Evolutionary conservation across 2,329 filamentous ascomycete species (phyloP), one percentile per base, ranked within the genome.

Genomic region (Xylariaceae sp.): DNA sequence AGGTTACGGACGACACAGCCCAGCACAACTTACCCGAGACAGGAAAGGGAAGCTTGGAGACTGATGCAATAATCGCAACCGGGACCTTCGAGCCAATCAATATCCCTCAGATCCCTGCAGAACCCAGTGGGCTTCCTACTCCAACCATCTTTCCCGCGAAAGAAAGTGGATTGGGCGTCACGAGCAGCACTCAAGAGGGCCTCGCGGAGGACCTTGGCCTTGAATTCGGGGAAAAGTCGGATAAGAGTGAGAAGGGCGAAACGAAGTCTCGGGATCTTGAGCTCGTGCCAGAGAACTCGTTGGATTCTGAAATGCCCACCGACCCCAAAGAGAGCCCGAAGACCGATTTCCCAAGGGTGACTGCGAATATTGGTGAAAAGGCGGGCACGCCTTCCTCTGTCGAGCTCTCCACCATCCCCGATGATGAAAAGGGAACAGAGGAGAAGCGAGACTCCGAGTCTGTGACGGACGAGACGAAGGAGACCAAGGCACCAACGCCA

Each of bases 161-260:
- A n/a, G n/a, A n/a, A n/a, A n/a, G n/a, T n/a, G n/a, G n/a, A n/a
- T n/a, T n/a, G n/a, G 21, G 21, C 7, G 21, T 7, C 7, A 27
- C n/a, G 19, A 17, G 15, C 18, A 21, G 14, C 21, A 21, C 15
- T n/a, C 31, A 50, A 27, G 45, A 16, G n/a, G 35, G 21, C 15
- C n/a, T 24, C 1, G 17, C 39, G 8, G 26, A 32, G n/a, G 43
- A 52, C 24, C 26, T 30, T 15, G 31, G 8, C 16, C 14, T 17
- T 31, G 31, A 26, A 42, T 31, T 31, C 16, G 26, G 44, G 35
- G 47, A 50, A 18, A 41, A 47, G 42, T 58, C 60, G 21, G 66
- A 67, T 52, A 68, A 67, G 34, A 60, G 63, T 18, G 66, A 66
- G 50, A 64, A 64, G 31, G 39, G 32, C 34, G 67, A 68, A 43